Percentiles rank a stretch among this genome's conserved stretches.
These are phyloP conservation scores for Hevea brasiliensis DNA, from an alignment of 345 rosid species.

Conservation along the genomic window DNA sequence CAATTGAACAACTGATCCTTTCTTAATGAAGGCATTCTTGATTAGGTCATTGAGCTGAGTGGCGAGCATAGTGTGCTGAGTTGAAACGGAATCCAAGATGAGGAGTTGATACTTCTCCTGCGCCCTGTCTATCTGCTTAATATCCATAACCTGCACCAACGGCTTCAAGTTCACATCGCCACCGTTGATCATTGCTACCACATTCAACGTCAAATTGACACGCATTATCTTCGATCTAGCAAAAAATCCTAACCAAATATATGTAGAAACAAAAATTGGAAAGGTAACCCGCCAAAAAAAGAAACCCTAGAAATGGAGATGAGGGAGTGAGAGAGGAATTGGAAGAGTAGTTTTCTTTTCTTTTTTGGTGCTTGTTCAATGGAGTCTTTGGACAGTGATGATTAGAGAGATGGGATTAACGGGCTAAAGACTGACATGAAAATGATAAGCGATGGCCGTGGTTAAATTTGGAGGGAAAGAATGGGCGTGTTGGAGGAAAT, in stretches of 20 bases:
- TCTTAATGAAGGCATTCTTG: no score
- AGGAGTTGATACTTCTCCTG: slow-evolving; percentile 76
- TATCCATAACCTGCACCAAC: slow-evolving; percentile 71
- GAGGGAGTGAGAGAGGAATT: no score
- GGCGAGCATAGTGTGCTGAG: no score
- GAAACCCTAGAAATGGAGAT: slow-evolving; percentile 1
- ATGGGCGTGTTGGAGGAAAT: neutral
- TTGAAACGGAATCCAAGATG: slow-evolving; percentile 57
- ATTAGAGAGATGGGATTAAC: no score
- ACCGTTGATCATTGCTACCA: slow-evolving; percentile 56
- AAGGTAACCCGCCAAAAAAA: neutral
- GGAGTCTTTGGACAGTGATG: no score
- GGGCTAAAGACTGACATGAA: neutral
- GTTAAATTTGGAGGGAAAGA: neutral
- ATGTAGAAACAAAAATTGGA: neutral
- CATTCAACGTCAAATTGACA: slow-evolving; percentile 65
- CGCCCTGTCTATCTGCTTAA: slow-evolving; percentile 52
- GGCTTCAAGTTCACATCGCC: slow-evolving; percentile 84
- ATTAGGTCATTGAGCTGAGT: no score
- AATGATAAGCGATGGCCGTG: neutral
- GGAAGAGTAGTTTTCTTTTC: no score
- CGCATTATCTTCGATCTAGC: slow-evolving; percentile 45
- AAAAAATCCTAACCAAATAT: neutral
- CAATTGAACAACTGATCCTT: no score
- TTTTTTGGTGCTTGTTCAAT: no score